Percentiles rank a stretch among this genome's conserved stretches.
phyloP scores from a whole-genome alignment of 768 basidiomycete genomes.

The Fistulinella prunicolor region DNA sequence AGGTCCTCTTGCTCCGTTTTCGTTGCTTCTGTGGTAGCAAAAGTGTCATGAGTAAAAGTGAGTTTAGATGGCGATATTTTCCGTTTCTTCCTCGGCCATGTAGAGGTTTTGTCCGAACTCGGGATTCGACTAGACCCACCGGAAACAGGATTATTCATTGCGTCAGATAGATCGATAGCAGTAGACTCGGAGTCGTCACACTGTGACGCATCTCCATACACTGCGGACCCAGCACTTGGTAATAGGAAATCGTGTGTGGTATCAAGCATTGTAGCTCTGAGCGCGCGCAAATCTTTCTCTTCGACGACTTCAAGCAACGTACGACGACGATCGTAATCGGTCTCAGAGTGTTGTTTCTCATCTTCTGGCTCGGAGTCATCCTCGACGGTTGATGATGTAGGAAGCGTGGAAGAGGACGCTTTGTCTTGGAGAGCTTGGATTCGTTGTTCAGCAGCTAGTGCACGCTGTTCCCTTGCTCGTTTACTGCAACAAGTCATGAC shows the following conservation, averaged over 20 bases:
- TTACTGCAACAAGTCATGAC: conserved; percentile 47
- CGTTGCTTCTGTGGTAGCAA: not conserved
- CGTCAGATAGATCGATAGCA: not conserved
- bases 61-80: conserved; percentile 22
- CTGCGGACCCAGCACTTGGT: conserved; percentile 13
- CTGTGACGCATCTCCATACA: too few species aligned
- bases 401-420: conserved; percentile 6
- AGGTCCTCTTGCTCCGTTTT: conserved; percentile 37
- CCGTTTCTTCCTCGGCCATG: conserved; percentile 17
- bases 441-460: conserved; percentile 68
- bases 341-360: conserved; percentile 45
- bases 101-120: not conserved
- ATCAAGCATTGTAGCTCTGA: conserved; percentile 43
- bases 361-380: conserved; percentile 34
- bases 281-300: conserved; percentile 40
- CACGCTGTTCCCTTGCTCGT: conserved; percentile 75
- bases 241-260: conserved; percentile 54
- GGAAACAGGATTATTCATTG: not conserved
- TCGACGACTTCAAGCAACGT: conserved; percentile 48
- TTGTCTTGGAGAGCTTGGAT: conserved; percentile 43
- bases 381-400: conserved; percentile 18
- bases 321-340: conserved; percentile 49
- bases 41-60: not conserved
- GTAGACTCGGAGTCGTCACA: too few species aligned
- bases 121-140: not conserved